Evolutionary conservation across 441 rosid genomes (phyloP).

Genomic region (Arabidopsis hybrid): DNA sequence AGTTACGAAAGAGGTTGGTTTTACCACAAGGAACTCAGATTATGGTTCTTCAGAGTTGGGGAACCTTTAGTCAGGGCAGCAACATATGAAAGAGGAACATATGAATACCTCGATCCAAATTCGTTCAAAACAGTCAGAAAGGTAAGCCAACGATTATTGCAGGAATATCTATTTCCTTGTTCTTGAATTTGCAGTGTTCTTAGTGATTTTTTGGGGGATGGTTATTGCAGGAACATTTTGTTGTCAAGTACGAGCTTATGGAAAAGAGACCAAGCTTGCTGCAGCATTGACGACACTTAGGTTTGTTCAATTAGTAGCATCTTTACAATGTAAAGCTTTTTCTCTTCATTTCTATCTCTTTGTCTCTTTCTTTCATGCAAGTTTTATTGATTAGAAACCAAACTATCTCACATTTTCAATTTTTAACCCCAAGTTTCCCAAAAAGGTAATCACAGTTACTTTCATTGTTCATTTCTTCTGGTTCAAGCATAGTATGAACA

Average conservation of each 20-base stretch:
- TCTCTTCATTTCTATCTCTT: constrained; percentile 1
- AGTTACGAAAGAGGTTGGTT: constrained; percentile 93
- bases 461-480: constrained; percentile 22
- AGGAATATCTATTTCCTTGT: background rate
- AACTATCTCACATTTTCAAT: constrained; percentile 29
- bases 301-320: constrained; percentile 44
- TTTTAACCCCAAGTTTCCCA: constrained; percentile 30
- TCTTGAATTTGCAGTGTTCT: background rate
- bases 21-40: constrained; percentile 85
- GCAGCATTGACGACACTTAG: constrained; percentile 61
- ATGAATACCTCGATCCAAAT: constrained; percentile 89
- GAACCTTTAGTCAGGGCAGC: constrained; percentile 88
- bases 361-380: constrained; percentile 17
- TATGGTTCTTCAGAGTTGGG: constrained; percentile 82
- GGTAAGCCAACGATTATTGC: constrained; percentile 50
- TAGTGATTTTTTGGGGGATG: background rate
- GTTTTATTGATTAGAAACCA: constrained; percentile 39
- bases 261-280: constrained; percentile 93
- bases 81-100: constrained; percentile 85
- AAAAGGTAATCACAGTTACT: constrained; percentile 23
- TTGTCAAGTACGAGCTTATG: constrained; percentile 75
- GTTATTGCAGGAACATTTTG: constrained; percentile 78
- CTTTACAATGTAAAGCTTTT: constrained; percentile 47
- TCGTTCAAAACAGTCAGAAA: constrained; percentile 76
- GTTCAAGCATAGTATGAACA: constrained; percentile 15